These are phyloP conservation scores for Oxytropis ochrocephala DNA, from an alignment of 306 rosid genomes.

Conservation along the genomic window DNA sequence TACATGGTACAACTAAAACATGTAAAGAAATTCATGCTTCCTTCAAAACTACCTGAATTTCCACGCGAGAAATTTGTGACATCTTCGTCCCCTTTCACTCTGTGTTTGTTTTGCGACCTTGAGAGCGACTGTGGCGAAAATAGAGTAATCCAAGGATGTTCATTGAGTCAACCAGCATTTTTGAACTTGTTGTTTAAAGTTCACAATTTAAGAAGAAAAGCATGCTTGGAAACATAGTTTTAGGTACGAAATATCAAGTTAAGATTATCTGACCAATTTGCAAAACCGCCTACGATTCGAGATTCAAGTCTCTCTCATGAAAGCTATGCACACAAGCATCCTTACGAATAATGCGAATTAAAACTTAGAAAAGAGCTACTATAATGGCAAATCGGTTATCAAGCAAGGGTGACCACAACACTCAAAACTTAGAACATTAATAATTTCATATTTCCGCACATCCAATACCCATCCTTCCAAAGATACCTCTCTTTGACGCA, in stretches of 20 bases:
- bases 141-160: no score
- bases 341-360: neutral
- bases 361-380: neutral
- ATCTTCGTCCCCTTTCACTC: conserved; percentile 75
- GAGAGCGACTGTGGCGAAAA: conserved; percentile 50
- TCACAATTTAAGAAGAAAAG: conserved; percentile 13
- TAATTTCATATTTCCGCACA: conserved; percentile 21
- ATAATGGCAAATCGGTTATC: no score
- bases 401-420: conserved; percentile 13
- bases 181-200: conserved; percentile 9
- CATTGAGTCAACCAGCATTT: conserved; percentile 15
- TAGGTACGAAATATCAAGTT: no score
- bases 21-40: neutral
- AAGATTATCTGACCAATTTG: no score
- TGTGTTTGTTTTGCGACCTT: conserved; percentile 77
- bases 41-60: conserved; percentile 55
- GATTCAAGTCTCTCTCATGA: neutral
- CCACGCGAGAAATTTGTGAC: conserved; percentile 65
- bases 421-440: conserved; percentile 11
- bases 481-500: conserved; percentile 94
- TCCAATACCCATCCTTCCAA: conserved; percentile 4
- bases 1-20: neutral
- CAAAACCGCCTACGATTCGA: neutral
- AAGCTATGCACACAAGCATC: neutral
- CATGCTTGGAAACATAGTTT: neutral